Percentiles rank a stretch among this genome's conserved stretches.
Evolutionary conservation across 1,284 basidiomycete genomes (phyloP).

Genomic region (Tilletia setariae): DNA sequence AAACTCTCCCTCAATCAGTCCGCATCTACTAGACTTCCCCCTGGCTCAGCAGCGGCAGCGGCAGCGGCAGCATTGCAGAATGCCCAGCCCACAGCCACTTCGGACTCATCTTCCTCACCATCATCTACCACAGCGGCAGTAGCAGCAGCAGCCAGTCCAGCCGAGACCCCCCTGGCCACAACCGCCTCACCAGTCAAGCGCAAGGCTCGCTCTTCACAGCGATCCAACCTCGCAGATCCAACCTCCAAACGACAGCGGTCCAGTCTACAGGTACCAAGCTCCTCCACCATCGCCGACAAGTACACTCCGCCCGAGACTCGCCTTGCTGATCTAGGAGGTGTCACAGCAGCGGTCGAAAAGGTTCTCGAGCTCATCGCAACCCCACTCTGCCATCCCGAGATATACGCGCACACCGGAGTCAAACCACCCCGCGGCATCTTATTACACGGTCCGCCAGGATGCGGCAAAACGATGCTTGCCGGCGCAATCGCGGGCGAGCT

Average conservation of each 20-base stretch:
- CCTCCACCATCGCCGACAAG: conserved; percentile 30
- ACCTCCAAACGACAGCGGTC: conserved; percentile 28
- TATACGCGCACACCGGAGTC: conserved; percentile 88
- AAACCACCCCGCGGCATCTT: conserved; percentile 90
- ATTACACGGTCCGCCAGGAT: conserved; percentile 91
- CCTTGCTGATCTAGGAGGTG: conserved; percentile 81
- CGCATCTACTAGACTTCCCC: conserved; percentile 11
- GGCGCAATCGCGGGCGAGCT: conserved; percentile 70
- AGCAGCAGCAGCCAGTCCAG: neutral
- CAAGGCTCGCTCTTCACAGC: conserved; percentile 37
- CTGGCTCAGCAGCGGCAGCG: conserved; percentile 15
- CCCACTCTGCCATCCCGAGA: conserved; percentile 90
- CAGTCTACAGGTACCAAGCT: conserved; percentile 22
- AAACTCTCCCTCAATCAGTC: no score
- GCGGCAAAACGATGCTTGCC: conserved; percentile 69
- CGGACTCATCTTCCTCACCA: neutral
- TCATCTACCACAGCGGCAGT: neutral
- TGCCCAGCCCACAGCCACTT: neutral
- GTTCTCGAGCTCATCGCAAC: conserved; percentile 92
- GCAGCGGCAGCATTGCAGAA: neutral
- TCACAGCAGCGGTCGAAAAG: conserved; percentile 80
- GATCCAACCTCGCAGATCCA: conserved; percentile 21
- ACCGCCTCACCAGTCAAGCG: conserved; percentile 28
- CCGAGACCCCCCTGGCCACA: neutral
- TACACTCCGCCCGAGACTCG: conserved; percentile 63